Evolutionary conservation across 495 filamentous ascomycete species (phyloP).

Genomic region (Letharia columbiana): DNA sequence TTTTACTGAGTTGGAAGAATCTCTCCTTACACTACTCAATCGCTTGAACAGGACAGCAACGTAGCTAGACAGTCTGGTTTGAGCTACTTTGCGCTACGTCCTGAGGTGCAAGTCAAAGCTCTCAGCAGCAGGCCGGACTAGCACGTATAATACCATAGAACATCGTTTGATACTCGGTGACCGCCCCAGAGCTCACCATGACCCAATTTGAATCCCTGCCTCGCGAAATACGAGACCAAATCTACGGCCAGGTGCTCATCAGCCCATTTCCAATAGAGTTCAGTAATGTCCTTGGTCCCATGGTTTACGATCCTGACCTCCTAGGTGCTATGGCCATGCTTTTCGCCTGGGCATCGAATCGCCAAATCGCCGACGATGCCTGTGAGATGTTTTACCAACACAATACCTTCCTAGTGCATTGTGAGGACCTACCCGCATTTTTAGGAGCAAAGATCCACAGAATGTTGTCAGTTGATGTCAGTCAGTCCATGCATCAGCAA

Average conservation of each 20-base stretch:
- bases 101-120: background rate
- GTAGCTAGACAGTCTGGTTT: background rate
- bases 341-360: background rate
- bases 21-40: too few species aligned
- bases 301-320: background rate
- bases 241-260: background rate
- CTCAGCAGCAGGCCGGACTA: background rate
- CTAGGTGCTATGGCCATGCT: background rate
- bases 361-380: background rate
- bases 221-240: constrained; percentile 5
- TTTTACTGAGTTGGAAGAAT: too few species aligned
- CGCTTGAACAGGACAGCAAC: too few species aligned
- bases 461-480: background rate
- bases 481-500: background rate
- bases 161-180: background rate
- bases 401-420: background rate
- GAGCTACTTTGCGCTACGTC: background rate
- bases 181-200: background rate
- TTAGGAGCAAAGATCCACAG: background rate
- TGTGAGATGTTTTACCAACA: background rate
- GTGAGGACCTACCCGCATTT: background rate
- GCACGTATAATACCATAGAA: background rate
- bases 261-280: background rate
- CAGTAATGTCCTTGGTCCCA: constrained; percentile 1
- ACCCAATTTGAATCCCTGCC: background rate